These are phyloP conservation scores for Schizothecium vesticola DNA, from an alignment of 495 filamentous ascomycete species.

Conservation along the genomic window DNA sequence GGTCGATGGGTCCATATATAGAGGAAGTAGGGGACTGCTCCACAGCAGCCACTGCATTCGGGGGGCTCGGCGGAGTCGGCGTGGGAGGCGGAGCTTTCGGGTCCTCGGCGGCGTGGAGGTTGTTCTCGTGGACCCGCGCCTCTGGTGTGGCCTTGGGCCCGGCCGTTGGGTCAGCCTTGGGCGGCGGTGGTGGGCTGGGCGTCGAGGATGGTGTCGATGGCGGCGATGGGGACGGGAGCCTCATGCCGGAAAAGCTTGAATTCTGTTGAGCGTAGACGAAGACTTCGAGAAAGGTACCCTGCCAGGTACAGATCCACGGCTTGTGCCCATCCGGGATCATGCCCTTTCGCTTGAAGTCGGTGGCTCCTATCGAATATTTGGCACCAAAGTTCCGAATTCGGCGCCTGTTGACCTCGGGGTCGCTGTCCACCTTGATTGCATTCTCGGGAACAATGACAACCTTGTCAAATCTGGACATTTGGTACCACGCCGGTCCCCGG, in stretches of 20 bases:
- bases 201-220: neutral
- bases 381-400: conserved; percentile 9
- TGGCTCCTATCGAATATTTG: conserved; percentile 3
- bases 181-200: neutral
- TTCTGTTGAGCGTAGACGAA: conserved; percentile 73
- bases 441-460: conserved; percentile 65
- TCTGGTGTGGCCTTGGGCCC: neutral
- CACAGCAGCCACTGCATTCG: neutral
- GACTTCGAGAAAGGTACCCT: conserved; percentile 69
- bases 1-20: conserved; percentile 14
- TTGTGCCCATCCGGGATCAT: conserved; percentile 55
- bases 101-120: neutral
- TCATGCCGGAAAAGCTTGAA: conserved; percentile 28
- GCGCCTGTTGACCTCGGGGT: conserved; percentile 9
- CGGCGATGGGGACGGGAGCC: conserved; percentile 8
- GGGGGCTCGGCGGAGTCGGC: conserved; percentile 4
- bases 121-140: neutral
- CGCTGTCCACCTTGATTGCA: conserved; percentile 31
- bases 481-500: conserved; percentile 71
- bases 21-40: conserved; percentile 5
- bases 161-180: neutral
- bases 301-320: conserved; percentile 89
- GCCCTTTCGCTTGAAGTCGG: conserved; percentile 43
- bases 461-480: conserved; percentile 69
- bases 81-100: neutral